Conservation (phyloP, 2,329 filamentous ascomycete species). For the Paracoccidioides lutzii region DNA sequence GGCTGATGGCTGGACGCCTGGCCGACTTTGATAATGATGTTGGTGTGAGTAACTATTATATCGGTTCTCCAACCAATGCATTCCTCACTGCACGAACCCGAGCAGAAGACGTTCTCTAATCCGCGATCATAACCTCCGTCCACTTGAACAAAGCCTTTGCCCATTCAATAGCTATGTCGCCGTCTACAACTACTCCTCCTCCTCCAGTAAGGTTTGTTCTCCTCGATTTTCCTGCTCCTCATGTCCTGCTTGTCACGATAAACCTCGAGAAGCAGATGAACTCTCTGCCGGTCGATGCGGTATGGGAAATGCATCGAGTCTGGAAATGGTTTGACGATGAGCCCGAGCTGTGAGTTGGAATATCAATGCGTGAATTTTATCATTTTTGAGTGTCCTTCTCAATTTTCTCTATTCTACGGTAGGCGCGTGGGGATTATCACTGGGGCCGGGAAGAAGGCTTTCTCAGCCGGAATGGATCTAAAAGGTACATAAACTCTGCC, state of each 20-base stretch:
- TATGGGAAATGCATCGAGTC: slow-evolving; percentile 27
- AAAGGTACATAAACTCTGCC: slow-evolving; percentile 36
- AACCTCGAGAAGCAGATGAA: slow-evolving; percentile 29
- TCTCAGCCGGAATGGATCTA: slow-evolving; percentile 34
- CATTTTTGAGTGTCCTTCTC: neutral
- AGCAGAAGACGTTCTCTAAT: too few relatives aligned
- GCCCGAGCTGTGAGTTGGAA: slow-evolving; percentile 20
- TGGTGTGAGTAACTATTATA: too few relatives aligned
- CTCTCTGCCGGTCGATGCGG: slow-evolving; percentile 25
- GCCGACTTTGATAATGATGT: too few relatives aligned
- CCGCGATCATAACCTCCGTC: too few relatives aligned
- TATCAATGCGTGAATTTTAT: neutral
- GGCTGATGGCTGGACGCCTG: too few relatives aligned
- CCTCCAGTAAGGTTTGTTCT: slow-evolving; percentile 8
- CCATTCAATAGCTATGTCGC: neutral
- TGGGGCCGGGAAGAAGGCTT: slow-evolving; percentile 30
- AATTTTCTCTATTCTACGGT: slow-evolving; percentile 30
- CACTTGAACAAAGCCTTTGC: too few relatives aligned
- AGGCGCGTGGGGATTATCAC: slow-evolving; percentile 32
- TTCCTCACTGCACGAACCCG: too few relatives aligned
- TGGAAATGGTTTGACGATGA: slow-evolving; percentile 32
- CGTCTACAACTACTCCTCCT: slow-evolving; percentile 5
- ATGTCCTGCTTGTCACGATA: slow-evolving; percentile 35
- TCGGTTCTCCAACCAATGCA: too few relatives aligned
- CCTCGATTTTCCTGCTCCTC: slow-evolving; percentile 26